These are phyloP conservation scores for Aspergillus fischeri DNA, from an alignment of 2,329 filamentous ascomycete species.

Conservation along the genomic window DNA sequence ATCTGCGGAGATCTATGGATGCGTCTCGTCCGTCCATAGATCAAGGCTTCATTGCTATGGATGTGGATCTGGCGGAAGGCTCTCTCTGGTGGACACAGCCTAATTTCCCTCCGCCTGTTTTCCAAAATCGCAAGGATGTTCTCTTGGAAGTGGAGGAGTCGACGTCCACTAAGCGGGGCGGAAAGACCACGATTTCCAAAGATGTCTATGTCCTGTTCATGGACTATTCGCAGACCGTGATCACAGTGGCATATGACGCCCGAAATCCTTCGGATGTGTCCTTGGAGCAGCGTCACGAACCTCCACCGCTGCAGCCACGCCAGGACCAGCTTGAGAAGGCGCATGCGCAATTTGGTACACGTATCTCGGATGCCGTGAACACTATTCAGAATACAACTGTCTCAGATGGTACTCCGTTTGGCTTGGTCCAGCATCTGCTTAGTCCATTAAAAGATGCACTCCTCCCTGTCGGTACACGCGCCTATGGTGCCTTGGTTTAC, in stretches of 20 bases:
- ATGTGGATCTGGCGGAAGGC: constrained; percentile 71
- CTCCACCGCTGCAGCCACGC: constrained; percentile 72
- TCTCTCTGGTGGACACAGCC: constrained; percentile 85
- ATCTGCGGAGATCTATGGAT: constrained; percentile 66
- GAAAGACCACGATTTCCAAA: constrained; percentile 69
- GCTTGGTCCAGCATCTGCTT: constrained; percentile 74
- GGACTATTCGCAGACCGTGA: constrained; percentile 92
- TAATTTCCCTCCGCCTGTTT: constrained; percentile 71
- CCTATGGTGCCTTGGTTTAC: constrained; percentile 90
- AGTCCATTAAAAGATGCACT: constrained; percentile 69
- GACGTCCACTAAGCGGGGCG: constrained; percentile 63
- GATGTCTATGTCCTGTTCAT: constrained; percentile 85
- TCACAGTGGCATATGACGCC: constrained; percentile 75
- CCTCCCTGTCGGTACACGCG: constrained; percentile 76
- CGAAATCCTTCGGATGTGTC: constrained; percentile 67
- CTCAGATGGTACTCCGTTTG: constrained; percentile 76
- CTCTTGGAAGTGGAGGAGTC: constrained; percentile 78
- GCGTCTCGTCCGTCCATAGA: constrained; percentile 68
- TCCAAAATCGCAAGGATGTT: constrained; percentile 80
- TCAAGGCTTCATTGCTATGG: constrained; percentile 79
- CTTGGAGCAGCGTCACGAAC: constrained; percentile 81
- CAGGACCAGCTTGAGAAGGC: constrained; percentile 91
- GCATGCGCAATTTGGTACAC: constrained; percentile 75
- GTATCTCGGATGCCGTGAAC: constrained; percentile 66
- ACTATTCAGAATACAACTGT: constrained; percentile 75